Conservation (phyloP, 257 asterid genomes). For the Jasminum sambac region DNA sequence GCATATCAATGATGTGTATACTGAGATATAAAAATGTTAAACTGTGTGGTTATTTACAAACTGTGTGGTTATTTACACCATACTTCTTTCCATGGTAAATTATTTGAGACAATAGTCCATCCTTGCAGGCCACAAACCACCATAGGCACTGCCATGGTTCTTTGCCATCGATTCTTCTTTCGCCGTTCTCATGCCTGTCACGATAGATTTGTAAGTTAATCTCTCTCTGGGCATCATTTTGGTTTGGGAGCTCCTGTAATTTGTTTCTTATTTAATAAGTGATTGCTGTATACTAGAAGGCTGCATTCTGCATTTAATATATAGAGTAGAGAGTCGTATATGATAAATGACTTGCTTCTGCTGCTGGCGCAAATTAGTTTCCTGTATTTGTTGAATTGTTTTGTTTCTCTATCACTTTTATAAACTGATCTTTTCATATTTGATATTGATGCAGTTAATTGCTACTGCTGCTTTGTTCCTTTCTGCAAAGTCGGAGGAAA, state of each 20-base stretch:
- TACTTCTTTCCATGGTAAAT: not conserved
- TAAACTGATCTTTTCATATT: constrained; percentile 24
- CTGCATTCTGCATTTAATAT: not conserved
- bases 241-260: not conserved
- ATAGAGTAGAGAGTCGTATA: not conserved
- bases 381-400: constrained; percentile 11
- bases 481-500: constrained; percentile 91
- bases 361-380: not conserved
- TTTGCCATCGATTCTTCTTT: constrained; percentile 92
- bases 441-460: constrained; percentile 61
- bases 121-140: constrained; percentile 91
- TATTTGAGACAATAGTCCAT: constrained; percentile 1
- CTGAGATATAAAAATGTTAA: not conserved
- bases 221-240: not conserved
- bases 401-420: constrained; percentile 17
- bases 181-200: constrained; percentile 94
- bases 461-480: constrained; percentile 95
- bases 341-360: not conserved
- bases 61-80: not conserved
- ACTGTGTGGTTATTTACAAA: not conserved
- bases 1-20: not conserved
- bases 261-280: not conserved
- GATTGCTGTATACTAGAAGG: not conserved
- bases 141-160: constrained; percentile 89
- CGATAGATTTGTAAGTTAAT: constrained; percentile 81